Evolutionary conservation across 805 yeast species (phyloP).

Genomic region (Candida morakotiae): DNA sequence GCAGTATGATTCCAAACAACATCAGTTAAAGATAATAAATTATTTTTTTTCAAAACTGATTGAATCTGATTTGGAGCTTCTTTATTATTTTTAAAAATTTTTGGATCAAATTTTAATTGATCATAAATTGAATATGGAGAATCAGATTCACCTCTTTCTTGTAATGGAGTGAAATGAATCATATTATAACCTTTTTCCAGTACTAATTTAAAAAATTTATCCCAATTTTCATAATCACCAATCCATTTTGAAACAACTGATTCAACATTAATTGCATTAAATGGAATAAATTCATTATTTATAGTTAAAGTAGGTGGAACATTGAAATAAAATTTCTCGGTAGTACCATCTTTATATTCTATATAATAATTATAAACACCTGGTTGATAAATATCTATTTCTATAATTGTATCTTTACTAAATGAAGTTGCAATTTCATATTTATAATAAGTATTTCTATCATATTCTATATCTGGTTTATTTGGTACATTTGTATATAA

Average conservation of each 20-base stretch:
- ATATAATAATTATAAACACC: constrained; percentile 80
- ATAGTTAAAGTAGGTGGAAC: constrained; percentile 74
- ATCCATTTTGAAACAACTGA: constrained; percentile 90
- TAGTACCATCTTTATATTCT: constrained; percentile 47
- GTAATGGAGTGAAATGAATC: constrained; percentile 95
- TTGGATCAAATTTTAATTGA: constrained; percentile 74
- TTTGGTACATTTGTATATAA: constrained; percentile 74
- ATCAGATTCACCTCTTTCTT: constrained; percentile 81
- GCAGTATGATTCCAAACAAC: constrained; percentile 96
- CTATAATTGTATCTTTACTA: constrained; percentile 57
- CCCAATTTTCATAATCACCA: constrained; percentile 70
- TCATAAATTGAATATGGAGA: constrained; percentile 93
- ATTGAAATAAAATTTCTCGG: constrained; percentile 66
- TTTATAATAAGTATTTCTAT: constrained; percentile 53
- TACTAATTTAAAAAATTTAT: constrained; percentile 54
- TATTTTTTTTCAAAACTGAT: constrained; percentile 48
- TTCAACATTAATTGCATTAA: constrained; percentile 78
- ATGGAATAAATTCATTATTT: constrained; percentile 53
- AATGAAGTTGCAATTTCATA: constrained; percentile 53
- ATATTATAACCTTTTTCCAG: constrained; percentile 82
- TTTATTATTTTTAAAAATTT: constrained; percentile 48
- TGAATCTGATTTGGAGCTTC: constrained; percentile 53
- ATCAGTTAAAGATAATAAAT: constrained; percentile 78
- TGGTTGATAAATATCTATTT: constrained; percentile 59
- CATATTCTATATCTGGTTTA: constrained; percentile 37